These are phyloP conservation scores for Apiosordaria backusii DNA, from an alignment of 495 filamentous ascomycete species.

Conservation along the genomic window DNA sequence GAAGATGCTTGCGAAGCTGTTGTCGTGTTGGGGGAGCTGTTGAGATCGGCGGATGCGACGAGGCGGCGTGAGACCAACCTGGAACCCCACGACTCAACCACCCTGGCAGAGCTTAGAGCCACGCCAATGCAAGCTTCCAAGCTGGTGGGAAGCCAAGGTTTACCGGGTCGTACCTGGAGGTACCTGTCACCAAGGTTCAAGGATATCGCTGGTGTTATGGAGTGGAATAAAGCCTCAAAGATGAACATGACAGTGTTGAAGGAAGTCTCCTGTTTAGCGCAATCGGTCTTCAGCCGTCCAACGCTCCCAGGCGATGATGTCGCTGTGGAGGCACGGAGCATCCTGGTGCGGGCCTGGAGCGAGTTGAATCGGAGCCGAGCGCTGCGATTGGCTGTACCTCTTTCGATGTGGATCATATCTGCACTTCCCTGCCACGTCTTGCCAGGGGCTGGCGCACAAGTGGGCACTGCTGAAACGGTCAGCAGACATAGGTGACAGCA, in stretches of 20 bases:
- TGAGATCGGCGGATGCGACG: conserved; percentile 12
- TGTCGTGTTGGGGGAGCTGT: neutral
- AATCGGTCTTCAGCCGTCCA: neutral
- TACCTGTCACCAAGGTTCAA: neutral
- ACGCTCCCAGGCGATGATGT: conserved; percentile 20
- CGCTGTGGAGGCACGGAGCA: conserved; percentile 21
- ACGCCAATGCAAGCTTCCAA: neutral
- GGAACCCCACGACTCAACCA: conserved; percentile 21
- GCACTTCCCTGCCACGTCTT: neutral
- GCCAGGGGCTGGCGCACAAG: neutral
- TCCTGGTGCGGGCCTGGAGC: neutral
- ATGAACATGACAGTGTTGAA: neutral
- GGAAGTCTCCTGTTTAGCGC: neutral
- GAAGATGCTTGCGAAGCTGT: neutral
- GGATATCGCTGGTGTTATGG: neutral
- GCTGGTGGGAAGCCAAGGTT: neutral
- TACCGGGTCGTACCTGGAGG: neutral
- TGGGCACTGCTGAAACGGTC: neutral
- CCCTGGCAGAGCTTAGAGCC: neutral
- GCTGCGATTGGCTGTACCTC: neutral
- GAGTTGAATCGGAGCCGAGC: neutral
- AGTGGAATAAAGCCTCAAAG: neutral
- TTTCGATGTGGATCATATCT: neutral
- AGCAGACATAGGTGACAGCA: neutral
- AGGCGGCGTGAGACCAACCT: conserved; percentile 13